A percentile compares a stretch with the other conserved stretches of the same genome.
Evolutionary conservation across 495 filamentous ascomycete species (phyloP).

Genomic region (Xylaria palmicola): DNA sequence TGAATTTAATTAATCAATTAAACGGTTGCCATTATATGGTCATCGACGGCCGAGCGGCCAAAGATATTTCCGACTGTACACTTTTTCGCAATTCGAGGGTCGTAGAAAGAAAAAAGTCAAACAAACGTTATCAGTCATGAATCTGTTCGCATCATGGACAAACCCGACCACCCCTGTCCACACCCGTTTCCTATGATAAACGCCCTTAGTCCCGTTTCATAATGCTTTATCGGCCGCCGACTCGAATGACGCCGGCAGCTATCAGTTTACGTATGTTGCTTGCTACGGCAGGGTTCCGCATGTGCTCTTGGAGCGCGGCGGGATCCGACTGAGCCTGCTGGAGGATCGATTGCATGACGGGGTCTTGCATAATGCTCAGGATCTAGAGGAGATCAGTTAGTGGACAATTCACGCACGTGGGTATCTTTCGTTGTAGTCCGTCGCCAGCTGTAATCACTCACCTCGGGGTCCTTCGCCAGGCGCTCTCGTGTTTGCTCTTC

Average conservation of each 20-base stretch:
- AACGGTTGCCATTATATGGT: neutral
- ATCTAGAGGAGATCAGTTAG: conserved; percentile 58
- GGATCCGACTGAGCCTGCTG: conserved; percentile 95
- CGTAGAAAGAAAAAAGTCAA: neutral
- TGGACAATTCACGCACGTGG: neutral
- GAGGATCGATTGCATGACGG: conserved; percentile 96
- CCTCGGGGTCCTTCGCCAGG: conserved; percentile 89
- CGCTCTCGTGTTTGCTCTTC: conserved; percentile 95
- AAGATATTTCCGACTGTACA: conserved; percentile 7
- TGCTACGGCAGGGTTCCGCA: conserved; percentile 83
- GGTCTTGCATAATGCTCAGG: conserved; percentile 86
- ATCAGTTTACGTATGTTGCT: conserved; percentile 90
- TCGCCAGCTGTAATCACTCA: conserved; percentile 43
- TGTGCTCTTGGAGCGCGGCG: conserved; percentile 88
- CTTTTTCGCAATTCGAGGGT: conserved; percentile 4
- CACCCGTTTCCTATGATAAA: conserved; percentile 12
- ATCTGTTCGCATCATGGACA: neutral
- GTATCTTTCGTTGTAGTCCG: neutral
- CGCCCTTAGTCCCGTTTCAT: conserved; percentile 3
- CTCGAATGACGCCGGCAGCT: conserved; percentile 85
- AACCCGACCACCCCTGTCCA: neutral
- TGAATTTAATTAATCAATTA: conserved; percentile 10
- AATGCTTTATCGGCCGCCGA: conserved; percentile 54
- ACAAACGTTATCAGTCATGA: neutral
- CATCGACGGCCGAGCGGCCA: neutral